phyloP scores from a whole-genome alignment of 768 basidiomycete genomes.

The Panaeolus papilionaceus region DNA sequence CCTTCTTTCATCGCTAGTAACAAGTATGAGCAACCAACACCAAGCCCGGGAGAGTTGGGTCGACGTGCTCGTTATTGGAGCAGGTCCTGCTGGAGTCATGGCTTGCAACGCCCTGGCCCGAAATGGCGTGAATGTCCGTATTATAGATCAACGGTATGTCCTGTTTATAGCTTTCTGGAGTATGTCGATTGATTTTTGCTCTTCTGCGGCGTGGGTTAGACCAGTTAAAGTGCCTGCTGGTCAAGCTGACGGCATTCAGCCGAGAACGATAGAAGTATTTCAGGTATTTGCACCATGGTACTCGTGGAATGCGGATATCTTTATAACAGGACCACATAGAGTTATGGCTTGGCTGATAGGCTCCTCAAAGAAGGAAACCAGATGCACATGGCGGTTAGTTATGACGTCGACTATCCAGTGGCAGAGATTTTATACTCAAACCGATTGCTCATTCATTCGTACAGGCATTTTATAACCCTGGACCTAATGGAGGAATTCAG shows the following conservation, averaged over 20 bases:
- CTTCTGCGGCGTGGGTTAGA: constrained; percentile 34
- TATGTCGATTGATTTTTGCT: not conserved
- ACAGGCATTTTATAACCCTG: constrained; percentile 83
- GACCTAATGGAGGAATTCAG: constrained; percentile 63
- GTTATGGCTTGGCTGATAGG: constrained; percentile 76
- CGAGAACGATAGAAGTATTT: constrained; percentile 58
- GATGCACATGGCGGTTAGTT: constrained; percentile 70
- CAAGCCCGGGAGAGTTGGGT: constrained; percentile 34
- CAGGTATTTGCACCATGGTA: constrained; percentile 40
- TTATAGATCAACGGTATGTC: constrained; percentile 64
- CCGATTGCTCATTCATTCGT: not conserved
- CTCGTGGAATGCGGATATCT: not conserved
- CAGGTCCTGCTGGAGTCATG: constrained; percentile 71
- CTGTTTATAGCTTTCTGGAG: not conserved
- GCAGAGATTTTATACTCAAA: not conserved
- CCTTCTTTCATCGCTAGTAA: not conserved
- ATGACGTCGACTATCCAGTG: not conserved
- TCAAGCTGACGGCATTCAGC: constrained; percentile 67
- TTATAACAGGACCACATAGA: constrained; percentile 44
- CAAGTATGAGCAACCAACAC: not conserved
- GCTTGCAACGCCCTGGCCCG: constrained; percentile 65
- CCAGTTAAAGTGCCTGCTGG: constrained; percentile 56
- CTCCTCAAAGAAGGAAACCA: constrained; percentile 69
- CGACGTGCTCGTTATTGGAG: constrained; percentile 69
- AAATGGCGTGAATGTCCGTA: constrained; percentile 62